Conservation (phyloP, 306 rosid species). For the Albizia julibrissin region DNA sequence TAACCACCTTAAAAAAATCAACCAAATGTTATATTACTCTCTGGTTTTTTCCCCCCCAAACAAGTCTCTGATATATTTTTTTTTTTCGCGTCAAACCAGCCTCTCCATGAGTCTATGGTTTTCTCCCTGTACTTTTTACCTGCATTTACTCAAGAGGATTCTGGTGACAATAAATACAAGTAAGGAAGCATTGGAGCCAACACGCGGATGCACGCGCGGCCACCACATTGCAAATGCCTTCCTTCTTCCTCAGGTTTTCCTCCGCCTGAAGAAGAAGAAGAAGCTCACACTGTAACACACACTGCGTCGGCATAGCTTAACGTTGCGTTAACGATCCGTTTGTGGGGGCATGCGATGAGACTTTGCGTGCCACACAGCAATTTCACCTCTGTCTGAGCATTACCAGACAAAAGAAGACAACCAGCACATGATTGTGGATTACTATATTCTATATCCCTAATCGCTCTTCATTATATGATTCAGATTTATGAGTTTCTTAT, state of each 20-base stretch:
- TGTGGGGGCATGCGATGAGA: neutral
- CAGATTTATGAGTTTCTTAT: constrained; percentile 8
- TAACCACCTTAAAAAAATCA: too few relatives aligned
- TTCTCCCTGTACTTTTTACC: accelerated
- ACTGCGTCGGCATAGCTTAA: neutral
- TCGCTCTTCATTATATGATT: neutral
- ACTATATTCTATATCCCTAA: neutral
- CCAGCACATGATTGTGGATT: constrained; percentile 37
- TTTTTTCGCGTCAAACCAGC: too few relatives aligned
- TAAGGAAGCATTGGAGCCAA: neutral
- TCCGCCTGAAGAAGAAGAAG: neutral
- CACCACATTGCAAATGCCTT: constrained; percentile 21
- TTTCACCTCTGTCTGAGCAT: constrained; percentile 18
- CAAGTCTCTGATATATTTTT: too few relatives aligned
- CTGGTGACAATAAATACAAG: neutral
- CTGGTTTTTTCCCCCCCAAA: too few relatives aligned
- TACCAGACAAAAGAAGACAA: constrained; percentile 38
- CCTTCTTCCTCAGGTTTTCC: neutral
- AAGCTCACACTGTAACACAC: neutral
- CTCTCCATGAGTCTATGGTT: too few relatives aligned
- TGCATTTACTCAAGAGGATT: neutral
- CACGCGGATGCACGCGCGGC: constrained; percentile 33
- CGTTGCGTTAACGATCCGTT: constrained; percentile 35
- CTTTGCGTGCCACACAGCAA: constrained; percentile 15
- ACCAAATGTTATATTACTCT: too few relatives aligned